Conservation (phyloP, 1,284 basidiomycete genomes). For the Vanrija humicola region DNA sequence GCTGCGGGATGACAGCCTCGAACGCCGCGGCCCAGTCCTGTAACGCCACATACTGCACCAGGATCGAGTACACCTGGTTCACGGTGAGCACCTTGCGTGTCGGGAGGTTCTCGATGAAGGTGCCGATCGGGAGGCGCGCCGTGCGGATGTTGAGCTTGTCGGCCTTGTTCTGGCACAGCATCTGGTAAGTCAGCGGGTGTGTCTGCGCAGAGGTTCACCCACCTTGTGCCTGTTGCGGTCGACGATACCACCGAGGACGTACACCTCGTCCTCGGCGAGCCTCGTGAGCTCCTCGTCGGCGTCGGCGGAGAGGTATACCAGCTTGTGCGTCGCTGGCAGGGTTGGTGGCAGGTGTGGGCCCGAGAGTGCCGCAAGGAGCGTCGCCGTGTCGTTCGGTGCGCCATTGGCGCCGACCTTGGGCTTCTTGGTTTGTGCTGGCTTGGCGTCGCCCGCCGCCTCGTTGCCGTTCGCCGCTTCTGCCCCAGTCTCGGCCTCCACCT, state of each 20-base stretch:
- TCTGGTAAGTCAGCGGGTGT: conserved; percentile 52
- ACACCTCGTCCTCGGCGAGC: conserved; percentile 77
- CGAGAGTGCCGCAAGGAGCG: conserved; percentile 11
- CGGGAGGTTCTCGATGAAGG: conserved; percentile 72
- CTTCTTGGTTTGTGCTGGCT: not conserved
- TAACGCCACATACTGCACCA: conserved; percentile 80
- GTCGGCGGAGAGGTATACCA: conserved; percentile 95
- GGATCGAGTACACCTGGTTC: conserved; percentile 84
- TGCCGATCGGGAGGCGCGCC: conserved; percentile 88
- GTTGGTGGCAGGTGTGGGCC: conserved; percentile 17
- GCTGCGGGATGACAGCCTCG: conserved; percentile 76
- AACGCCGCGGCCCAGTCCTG: conserved; percentile 79
- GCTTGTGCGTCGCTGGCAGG: conserved; percentile 50
- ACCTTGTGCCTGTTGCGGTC: conserved; percentile 98
- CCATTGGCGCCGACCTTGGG: not conserved
- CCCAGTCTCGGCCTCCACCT: not conserved
- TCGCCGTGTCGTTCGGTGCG: conserved; percentile 15
- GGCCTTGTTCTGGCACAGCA: conserved; percentile 85
- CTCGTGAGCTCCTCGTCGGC: conserved; percentile 76
- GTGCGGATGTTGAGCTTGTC: conserved; percentile 67
- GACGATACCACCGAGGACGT: conserved; percentile 94
- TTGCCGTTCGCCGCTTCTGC: not conserved
- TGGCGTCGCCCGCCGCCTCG: not conserved
- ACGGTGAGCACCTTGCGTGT: conserved; percentile 96
- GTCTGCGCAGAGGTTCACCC: conserved; percentile 14